Conservation (phyloP, 331 rosid genomes). For the Quercus lobata region DNA sequence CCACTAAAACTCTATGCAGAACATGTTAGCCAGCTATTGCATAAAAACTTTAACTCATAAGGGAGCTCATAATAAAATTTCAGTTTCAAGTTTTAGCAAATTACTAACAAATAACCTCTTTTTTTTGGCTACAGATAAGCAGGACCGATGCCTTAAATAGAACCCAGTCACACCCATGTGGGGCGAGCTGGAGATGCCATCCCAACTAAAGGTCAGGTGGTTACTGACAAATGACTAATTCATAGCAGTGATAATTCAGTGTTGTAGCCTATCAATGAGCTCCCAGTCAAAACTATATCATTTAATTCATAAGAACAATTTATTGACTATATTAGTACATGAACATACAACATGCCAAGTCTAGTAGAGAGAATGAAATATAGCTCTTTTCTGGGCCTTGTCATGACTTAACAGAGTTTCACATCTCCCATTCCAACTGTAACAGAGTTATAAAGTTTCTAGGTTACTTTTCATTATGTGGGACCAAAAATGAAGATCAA, state of each 20-base stretch:
- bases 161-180: no score
- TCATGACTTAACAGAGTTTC: not conserved
- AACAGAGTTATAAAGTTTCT: not conserved
- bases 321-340: not conserved
- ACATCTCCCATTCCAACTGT: not conserved
- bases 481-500: not conserved
- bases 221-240: not conserved
- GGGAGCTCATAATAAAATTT: not conserved
- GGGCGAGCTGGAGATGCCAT: no score
- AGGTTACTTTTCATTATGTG: not conserved
- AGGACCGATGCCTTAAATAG: no score
- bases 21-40: not conserved
- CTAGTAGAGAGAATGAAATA: not conserved
- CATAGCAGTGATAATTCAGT: not conserved
- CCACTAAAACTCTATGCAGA: not conserved
- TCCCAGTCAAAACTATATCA: not conserved
- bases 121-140: no score
- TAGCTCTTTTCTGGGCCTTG: not conserved
- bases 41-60: not conserved
- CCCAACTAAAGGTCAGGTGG: no score
- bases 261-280: not conserved
- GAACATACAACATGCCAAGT: conserved; percentile 1
- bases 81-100: not conserved
- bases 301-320: not conserved
- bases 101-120: not conserved